Evolutionary conservation across 148 eudicot genomes (phyloP), one percentile per base, ranked within the genome.

Genomic region (Gaultheria prostrata): DNA sequence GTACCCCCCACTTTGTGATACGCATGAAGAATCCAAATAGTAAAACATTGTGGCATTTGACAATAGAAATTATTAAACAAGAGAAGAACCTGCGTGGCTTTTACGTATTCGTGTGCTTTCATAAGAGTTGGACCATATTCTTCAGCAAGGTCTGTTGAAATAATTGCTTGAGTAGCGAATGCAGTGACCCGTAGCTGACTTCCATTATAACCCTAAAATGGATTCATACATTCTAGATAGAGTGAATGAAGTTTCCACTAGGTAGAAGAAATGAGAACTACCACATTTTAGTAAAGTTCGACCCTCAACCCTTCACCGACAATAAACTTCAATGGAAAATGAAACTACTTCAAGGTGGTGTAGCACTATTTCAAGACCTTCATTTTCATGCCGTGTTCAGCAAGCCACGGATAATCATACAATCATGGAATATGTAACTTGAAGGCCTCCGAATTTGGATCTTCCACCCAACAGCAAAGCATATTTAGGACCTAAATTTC

Each of bases 301-400:
- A 61, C 71, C 24, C 56, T 48, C 18, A 69, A 69, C 53, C 33
- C 28, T 65, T 26, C 74, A 45, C 35, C 6, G 30, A 51, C 54
- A 48, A 11, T 30, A 30, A 48, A 6, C 39, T 56, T 33, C 18
- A 70, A 7, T 2, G 32, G 78, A 48, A 46, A 28, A 11, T 21
- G 50, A 39, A 8, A 3, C 45, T 76, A 43, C 21, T 15, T 32
- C 69, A 46, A 24, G 24, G 18, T 77, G 20, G 79, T 56, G 46
- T 32, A n/a, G 12, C 15, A 14, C 61, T 79, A 82, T 78, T 43
- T 82, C 35, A 54, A 49, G 53, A 92, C 99, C 99, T 97, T 98
- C 98, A 97, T 97, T 87, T 97, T 97, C 98, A 97, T 95, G 86
- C 99, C 99, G 82, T 97, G 98, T 89, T 97, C 99, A 82, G 99